phyloP scores from a whole-genome alignment of 2,329 filamentous ascomycete genomes.

The Penicillium aurantiogriseum region DNA sequence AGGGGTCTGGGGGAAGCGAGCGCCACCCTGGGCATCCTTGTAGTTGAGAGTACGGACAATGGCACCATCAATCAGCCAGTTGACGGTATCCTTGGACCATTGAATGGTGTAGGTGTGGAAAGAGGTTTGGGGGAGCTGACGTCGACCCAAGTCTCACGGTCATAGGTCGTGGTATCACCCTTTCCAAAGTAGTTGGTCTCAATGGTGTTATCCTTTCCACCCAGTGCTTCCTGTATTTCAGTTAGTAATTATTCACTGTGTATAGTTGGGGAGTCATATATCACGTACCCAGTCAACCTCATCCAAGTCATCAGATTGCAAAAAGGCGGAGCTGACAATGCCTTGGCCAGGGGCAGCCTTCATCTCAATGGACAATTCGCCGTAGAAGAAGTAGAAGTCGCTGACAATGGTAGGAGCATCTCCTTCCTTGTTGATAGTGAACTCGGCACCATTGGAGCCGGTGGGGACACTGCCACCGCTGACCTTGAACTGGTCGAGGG shows the following conservation, averaged over 20 bases:
- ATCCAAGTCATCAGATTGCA: constrained; percentile 90
- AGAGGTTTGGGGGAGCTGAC: constrained; percentile 51
- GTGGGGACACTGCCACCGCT: constrained; percentile 66
- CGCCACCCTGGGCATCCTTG: constrained; percentile 57
- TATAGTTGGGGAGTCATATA: not conserved
- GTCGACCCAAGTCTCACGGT: constrained; percentile 76
- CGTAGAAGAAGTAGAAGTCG: constrained; percentile 98
- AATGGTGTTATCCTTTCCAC: constrained; percentile 35
- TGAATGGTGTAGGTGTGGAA: constrained; percentile 55
- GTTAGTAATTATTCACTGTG: constrained; percentile 54
- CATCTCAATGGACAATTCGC: constrained; percentile 79
- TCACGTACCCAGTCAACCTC: constrained; percentile 97
- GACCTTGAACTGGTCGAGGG: constrained; percentile 62
- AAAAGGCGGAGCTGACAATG: constrained; percentile 87
- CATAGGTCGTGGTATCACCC: constrained; percentile 73
- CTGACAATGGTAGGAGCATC: constrained; percentile 84
- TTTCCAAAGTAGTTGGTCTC: constrained; percentile 98
- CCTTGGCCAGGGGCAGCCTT: constrained; percentile 83
- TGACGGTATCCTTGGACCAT: constrained; percentile 64
- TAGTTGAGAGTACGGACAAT: constrained; percentile 62
- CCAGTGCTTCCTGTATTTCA: constrained; percentile 36
- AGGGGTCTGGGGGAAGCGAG: constrained; percentile 69
- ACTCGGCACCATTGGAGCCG: constrained; percentile 69
- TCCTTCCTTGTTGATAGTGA: constrained; percentile 73
- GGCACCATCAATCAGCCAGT: constrained; percentile 64